Percentiles rank a stretch among this genome's conserved stretches.
Evolutionary conservation across 2,329 filamentous ascomycete species (phyloP).

Genomic region (Alternaria burnsii): DNA sequence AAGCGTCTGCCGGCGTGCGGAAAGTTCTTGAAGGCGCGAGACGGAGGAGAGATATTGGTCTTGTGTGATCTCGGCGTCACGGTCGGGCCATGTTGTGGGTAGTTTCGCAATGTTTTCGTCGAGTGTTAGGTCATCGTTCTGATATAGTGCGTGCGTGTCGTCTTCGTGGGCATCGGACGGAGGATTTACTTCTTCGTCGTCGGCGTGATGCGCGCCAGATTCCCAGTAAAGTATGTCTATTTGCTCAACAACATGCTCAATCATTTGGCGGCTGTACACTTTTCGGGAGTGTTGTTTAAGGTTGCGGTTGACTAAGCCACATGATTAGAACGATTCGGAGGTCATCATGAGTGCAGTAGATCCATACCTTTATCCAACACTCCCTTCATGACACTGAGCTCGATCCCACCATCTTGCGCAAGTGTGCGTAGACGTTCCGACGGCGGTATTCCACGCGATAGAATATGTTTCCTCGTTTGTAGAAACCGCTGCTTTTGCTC

Average conservation of each 20-base stretch:
- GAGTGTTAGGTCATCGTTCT: slow-evolving; percentile 43
- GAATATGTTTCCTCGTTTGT: slow-evolving; percentile 67
- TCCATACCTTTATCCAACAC: slow-evolving; percentile 59
- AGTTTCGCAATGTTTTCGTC: slow-evolving; percentile 48
- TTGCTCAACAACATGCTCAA: slow-evolving; percentile 75
- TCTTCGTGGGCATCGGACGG: slow-evolving; percentile 52
- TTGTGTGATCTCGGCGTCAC: slow-evolving; percentile 28
- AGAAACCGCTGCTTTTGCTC: slow-evolving; percentile 72
- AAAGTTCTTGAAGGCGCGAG: slow-evolving; percentile 58
- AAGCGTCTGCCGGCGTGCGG: slow-evolving; percentile 59
- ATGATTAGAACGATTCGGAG: background rate
- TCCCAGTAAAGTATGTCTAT: slow-evolving; percentile 71
- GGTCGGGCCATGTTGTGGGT: slow-evolving; percentile 28
- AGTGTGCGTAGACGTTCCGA: slow-evolving; percentile 65
- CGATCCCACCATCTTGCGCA: slow-evolving; percentile 55
- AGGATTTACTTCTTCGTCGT: slow-evolving; percentile 23
- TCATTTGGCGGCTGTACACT: slow-evolving; percentile 73
- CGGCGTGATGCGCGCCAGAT: slow-evolving; percentile 51
- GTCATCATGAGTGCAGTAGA: background rate
- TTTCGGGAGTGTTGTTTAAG: slow-evolving; percentile 71
- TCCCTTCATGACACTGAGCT: slow-evolving; percentile 60
- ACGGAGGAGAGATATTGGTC: slow-evolving; percentile 52
- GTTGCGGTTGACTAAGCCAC: slow-evolving; percentile 65
- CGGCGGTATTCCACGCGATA: slow-evolving; percentile 67
- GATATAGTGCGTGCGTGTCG: slow-evolving; percentile 45